Base-by-base conservation (phyloP, 164 flowering plant genomes). In the Magnolia officinalis region DNA sequence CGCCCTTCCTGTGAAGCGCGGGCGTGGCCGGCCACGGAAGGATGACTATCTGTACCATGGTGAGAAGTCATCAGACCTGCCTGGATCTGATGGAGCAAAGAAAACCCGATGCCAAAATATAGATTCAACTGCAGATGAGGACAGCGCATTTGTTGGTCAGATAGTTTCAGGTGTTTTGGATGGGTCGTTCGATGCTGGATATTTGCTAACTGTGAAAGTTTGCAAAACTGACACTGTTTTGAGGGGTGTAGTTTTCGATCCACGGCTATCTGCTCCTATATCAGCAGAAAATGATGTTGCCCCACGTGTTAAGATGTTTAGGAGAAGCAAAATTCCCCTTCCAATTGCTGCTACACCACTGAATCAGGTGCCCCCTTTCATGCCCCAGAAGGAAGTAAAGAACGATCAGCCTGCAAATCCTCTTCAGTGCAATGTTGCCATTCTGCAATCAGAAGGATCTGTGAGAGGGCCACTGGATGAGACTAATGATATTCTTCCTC, bases 161-260 rank as follows among this genome's bases (percentile, higher is more conserved):
- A 82, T 77, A 20, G 95, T 95, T 37, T 81, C 85, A 23, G 98
- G 96, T 63, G 89, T 95, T 14, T 65, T 95, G 66, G 98, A 92
- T 76, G 92, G 92, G 50, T 78, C 84, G 59, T 91, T 95, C 82
- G 97, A 92, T 82, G 95, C 92, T 23, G 98, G 98, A 67, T 92
- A 90, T 83, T 80, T 95, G 82, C 95, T 95, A 26, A 82, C 83
- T 72, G 95, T 95, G 68, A 85, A 81, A 74, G 88, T 95, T 49
- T 93, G 93, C 11, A 80, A 88, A 73, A 86, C 94, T 7, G 82
- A 84, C 18, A 89, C 86, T 18, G 77, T 80, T 74, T 81, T 92
- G 72, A 87, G 92, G 79, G 98, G 98, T 29, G 89, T 92, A 72
- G 94, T 95, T 68, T 95, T 95, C 81, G 91, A 88, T 82, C 95